These are phyloP conservation scores for Syzygium aqueum DNA, from an alignment of 345 rosid genomes.

Conservation along the genomic window DNA sequence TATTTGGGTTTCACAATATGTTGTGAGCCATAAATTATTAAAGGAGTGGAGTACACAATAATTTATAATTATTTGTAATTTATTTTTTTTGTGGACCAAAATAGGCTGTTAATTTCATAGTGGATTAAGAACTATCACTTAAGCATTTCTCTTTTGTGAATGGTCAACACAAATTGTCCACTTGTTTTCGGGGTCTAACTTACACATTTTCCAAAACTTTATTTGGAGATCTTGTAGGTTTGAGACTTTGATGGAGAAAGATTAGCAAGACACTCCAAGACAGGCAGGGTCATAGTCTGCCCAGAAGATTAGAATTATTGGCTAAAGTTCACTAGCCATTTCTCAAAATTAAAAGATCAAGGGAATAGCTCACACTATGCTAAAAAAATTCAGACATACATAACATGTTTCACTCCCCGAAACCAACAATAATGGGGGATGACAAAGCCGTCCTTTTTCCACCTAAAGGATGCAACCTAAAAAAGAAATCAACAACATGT, in stretches of 20 bases:
- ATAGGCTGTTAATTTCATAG: no score
- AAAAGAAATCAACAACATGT: no score
- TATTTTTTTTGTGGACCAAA: no score
- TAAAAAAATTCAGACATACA: not conserved
- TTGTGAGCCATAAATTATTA: no score
- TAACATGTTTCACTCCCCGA: no score
- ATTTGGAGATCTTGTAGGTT: not conserved
- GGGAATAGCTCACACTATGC: not conserved
- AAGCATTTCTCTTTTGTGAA: not conserved
- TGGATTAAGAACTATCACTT: no score
- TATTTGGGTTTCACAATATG: no score
- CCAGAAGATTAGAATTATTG: not conserved
- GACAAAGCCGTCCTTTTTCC: no score
- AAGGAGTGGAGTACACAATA: no score
- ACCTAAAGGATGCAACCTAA: no score
- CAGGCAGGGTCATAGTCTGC: not conserved
- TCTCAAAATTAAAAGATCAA: not conserved
- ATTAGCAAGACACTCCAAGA: not conserved
- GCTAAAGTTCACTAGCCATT: not conserved
- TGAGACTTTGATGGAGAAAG: not conserved
- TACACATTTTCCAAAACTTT: not conserved
- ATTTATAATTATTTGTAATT: no score
- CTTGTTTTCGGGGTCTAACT: not conserved
- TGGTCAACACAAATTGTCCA: not conserved
- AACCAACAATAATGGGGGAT: no score